A percentile compares a stretch with the other conserved stretches of the same genome.
Conservation (phyloP, 352 stramenopile species). For the Saprolegnia diclina region DNA sequence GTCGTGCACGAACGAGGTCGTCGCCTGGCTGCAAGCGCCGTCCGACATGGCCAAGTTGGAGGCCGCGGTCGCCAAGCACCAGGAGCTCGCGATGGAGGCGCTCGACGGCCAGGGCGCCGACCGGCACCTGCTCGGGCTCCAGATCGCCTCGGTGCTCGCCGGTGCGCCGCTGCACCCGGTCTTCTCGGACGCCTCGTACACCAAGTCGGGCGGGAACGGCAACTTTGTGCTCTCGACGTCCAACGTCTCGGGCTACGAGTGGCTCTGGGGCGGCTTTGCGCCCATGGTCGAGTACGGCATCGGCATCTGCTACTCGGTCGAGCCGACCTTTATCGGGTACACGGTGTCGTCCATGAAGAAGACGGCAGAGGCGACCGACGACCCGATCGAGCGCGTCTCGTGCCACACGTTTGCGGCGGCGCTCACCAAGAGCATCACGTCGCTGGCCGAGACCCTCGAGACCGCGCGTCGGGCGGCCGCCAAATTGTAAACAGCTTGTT, state of each 20-base stretch:
- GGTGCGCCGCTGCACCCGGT: slow-evolving; percentile 60
- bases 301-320: slow-evolving; percentile 91
- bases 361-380: slow-evolving; percentile 17
- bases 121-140: slow-evolving; percentile 89
- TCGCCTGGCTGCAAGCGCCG: slow-evolving; percentile 65
- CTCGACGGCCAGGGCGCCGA: slow-evolving; percentile 79
- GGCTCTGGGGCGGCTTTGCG: slow-evolving; percentile 93
- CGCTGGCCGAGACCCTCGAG: background rate
- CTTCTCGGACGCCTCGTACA: slow-evolving; percentile 80
- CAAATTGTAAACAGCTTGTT: background rate
- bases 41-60: slow-evolving; percentile 52
- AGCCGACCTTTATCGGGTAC: slow-evolving; percentile 87
- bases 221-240: slow-evolving; percentile 93
- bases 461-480: too few species aligned
- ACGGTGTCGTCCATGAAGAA: slow-evolving; percentile 87
- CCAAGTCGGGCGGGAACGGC: slow-evolving; percentile 68
- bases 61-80: slow-evolving; percentile 77
- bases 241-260: slow-evolving; percentile 92
- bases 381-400: slow-evolving; percentile 27
- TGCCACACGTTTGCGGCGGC: slow-evolving; percentile 3
- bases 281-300: slow-evolving; percentile 86
- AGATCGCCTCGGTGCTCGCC: slow-evolving; percentile 73
- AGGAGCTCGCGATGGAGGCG: slow-evolving; percentile 72
- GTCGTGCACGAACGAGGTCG: slow-evolving; percentile 65
- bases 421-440: background rate